Evolutionary conservation across 176 grass and related monocot species (phyloP).

Genomic region (Zoysia pacifica): DNA sequence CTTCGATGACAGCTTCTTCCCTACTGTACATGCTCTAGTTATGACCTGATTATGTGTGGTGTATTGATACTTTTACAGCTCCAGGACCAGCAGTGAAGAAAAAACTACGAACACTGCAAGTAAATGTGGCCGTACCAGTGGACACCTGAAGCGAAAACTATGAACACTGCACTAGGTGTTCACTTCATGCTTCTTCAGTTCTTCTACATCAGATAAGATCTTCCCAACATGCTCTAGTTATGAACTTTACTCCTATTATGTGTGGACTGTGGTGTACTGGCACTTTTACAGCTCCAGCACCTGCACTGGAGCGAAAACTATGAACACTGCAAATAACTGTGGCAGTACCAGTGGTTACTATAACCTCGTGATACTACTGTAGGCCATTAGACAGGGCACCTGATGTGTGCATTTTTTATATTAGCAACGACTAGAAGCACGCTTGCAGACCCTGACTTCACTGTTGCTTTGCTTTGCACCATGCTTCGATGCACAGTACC

Average conservation of each 20-base stretch:
- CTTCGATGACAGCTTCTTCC: constrained; percentile 32
- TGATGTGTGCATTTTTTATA: constrained; percentile 37
- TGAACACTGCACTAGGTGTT: too few relatives aligned
- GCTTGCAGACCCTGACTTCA: constrained; percentile 12
- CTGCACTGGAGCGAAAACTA: too few relatives aligned
- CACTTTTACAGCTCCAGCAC: too few relatives aligned
- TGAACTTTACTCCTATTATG: too few relatives aligned
- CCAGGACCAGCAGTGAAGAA: background rate
- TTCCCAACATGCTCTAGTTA: too few relatives aligned
- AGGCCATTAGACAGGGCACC: constrained; percentile 49
- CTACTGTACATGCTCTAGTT: too few relatives aligned
- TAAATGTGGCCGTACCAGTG: too few relatives aligned
- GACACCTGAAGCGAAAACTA: background rate
- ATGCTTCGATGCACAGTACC: too few relatives aligned
- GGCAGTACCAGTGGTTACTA: constrained; percentile 41
- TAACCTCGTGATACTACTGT: constrained; percentile 54
- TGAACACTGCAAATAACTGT: constrained; percentile 28
- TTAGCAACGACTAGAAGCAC: constrained; percentile 45
- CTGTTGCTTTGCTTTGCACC: constrained; percentile 5
- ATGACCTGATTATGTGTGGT: constrained; percentile 8
- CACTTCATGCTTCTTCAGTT: too few relatives aligned
- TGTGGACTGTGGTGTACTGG: too few relatives aligned
- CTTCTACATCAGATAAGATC: too few relatives aligned
- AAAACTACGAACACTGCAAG: too few relatives aligned
- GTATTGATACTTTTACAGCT: background rate